Evolutionary conservation across 176 grass and related monocot species (phyloP), one percentile per base, ranked within the genome.

Genomic region (Musa beccarii): DNA sequence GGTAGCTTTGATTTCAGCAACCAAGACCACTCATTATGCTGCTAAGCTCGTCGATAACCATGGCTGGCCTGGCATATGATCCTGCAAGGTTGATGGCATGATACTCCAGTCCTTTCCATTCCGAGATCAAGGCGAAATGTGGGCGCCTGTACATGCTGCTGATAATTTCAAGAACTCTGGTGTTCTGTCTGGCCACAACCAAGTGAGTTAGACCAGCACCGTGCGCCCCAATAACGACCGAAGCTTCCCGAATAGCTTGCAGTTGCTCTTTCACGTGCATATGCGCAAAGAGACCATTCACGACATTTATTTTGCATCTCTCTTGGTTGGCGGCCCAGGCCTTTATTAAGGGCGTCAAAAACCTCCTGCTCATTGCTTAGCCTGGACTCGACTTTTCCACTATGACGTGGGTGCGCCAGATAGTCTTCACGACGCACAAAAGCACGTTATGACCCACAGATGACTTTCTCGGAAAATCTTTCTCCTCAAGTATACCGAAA

Each of bases 211-310:
- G 79, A 49, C 96, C 96, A 59, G 96, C 96, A 9, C 96, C 96
- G 75, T 99, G 96, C 69, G 96, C 96, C 26, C 96, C 91, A 84
- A 99, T 77, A 34, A 99, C 85, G 2, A 99, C 85, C 4, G 88
- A 89, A 79, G 96, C 91, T 74, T 99, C 88, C 57, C 76, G 82
- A 79, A 95, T 89, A 25, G 88, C 91, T 67, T 51, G 80, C 20
- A 99, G 87, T 63, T 99, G 96, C 74, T 99, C 89, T 80, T 89
- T 91, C 96, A 99, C 85, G 17, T 78, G 82, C 96, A 99, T 92
- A 73, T 99, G 96, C 0, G 86, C 96, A 28, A 99, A 95, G 49
- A 94, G 82, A 80, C 96, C 96, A 52, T 99, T 99, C 34, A 95
- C 28, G 0, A 99, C 84, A 56, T 87, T 87, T 89, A 99, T 84